Base-by-base conservation (phyloP, 306 rosid species). In the Gastrolobium bilobum region DNA sequence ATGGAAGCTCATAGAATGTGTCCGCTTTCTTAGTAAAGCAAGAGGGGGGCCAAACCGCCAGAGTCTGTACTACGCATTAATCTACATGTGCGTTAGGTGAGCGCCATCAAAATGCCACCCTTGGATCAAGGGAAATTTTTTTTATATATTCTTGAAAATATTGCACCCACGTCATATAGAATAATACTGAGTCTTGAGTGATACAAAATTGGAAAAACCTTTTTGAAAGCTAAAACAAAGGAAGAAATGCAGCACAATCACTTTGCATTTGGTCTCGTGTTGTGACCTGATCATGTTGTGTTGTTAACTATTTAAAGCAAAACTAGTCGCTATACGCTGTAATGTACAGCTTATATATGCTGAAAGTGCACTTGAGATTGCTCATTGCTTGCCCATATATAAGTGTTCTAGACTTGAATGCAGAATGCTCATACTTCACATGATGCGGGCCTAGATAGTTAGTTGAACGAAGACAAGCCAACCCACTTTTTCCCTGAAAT, bases 361-460 rank as follows among this genome's bases (percentile, higher is more conserved):
- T 72, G 78, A 68, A 68, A 67, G 40, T 53, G 56, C 51, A 56
- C 31, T 9, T 14, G 68, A 61, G 54, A 52, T 82, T 56, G 37
- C 13, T 40, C 40, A 29, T 39, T 70, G 80, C 73, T 73, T 79
- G 69, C 6, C 75, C 74, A 37, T n/a, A n/a, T n/a, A n/a, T 2
- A 50, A 48, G 47, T 58, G 68, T 70, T 9, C 29, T 46, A 20
- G 75, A 79, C 39, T 76, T 64, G 79, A 86, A 80, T 83, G 82
- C 40, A 9, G 83, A 20, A 9, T 15, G 83, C 46, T 58, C 70
- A 76, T 11, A 31, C 60, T 60, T 68, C 89, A 85, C 91, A 79
- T 85, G 91, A 83, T 62, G 86, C 20, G 91, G 85, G 77, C 85
- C 88, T 14, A 37, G 57, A 40, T 43, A 72, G 83, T 61, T 84